Evolutionary conservation across 78 protist genomes (phyloP), one percentile per base, ranked within the genome.

Genomic region (Paulinella micropora): DNA sequence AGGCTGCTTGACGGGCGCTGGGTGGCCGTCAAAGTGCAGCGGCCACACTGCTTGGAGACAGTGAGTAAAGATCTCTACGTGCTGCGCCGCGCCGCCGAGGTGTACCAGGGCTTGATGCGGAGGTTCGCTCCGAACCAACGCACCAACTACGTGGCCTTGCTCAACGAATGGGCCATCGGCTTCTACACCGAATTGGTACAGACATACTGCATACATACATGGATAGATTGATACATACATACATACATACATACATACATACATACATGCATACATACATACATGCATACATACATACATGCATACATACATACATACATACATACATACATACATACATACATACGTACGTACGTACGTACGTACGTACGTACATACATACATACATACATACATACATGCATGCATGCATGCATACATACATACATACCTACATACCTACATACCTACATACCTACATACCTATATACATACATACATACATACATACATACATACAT

Each of bases 131-230:
- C 86, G 6, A 39, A 73, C 38, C 90, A 88, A 35, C 9, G 39
- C 38, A 51, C 73, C 15, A 34, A 89, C 69, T 89, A 90, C 87
- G 87, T 86, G 3, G 87, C 87, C 1, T 82, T 90, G 51, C 89
- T 90, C 23, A 90, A 90, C 86, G 92, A 90, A 84, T 90, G 92
- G 92, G 89, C 92, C 0, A 73, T 90, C n/a, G 92, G 92, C 51
- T 90, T 90, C 88, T 90, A 90, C 89, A 90, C 92, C 34, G 92
- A 90, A n/a, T n/a, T n/a, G n/a, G n/a, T n/a, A n/a, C n/a, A n/a
- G n/a, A n/a, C n/a, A n/a, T n/a, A 23, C 6, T 51, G 15, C 15
- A 51, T 51, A 51, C 15, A 51, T 51, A 51, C 73, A 51, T 51
- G 73, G 6, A 51, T 51, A 15, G 6, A 51, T 51, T 23, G 6